Evolutionary conservation across 495 filamentous ascomycete genomes (phyloP), one percentile per base, ranked within the genome.

Genomic region (Lichenothelia convexa): DNA sequence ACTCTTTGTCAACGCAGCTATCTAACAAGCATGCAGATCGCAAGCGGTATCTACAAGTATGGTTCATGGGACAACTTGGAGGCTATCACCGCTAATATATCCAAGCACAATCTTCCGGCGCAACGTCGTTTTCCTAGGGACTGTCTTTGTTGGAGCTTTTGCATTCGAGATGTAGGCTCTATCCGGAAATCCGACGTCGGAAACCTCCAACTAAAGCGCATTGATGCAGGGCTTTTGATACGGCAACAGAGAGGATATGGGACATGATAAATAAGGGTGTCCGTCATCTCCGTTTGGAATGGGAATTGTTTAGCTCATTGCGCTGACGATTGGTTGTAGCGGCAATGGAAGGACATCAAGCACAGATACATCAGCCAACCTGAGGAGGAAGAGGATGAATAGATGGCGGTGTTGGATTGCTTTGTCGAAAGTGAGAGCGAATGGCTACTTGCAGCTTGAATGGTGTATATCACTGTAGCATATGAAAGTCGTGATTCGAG

Each of bases 281-380:
- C 82, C 48, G 84, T 65, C 17, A 4, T 3, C 40, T 31, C 20
- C 26, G 15, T 42, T n/a, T 27, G 18, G 13, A 27, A 27, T n/a
- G n/a, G n/a, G n/a, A n/a, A n/a, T n/a, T n/a, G n/a, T n/a, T n/a
- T n/a, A n/a, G n/a, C n/a, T n/a, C n/a, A n/a, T n/a, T n/a, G n/a
- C 24, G 24, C 24, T 27, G 24, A 27, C 13, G 7, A 13, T 7
- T 27, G 7, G 24, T 27, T 32, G 54, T 52, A 95, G 81, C 83
- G 89, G 46, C 91, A 95, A 87, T 99, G 91, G 91, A 95, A 95
- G 70, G 89, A 95, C 58, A 94, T 99, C 64, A 84, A 89, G 56
- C 59, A 72, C 54, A 75, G 70, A 53, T 99, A 94, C 57, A 58
- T 85, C 45, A 55, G 77, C 51, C 65, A 69, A 47, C 50, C 49